A percentile compares a stretch with the other conserved stretches of the same genome.
Evolutionary conservation across 768 basidiomycete genomes (phyloP).

Genomic region (Udeniomyces megalosporus): DNA sequence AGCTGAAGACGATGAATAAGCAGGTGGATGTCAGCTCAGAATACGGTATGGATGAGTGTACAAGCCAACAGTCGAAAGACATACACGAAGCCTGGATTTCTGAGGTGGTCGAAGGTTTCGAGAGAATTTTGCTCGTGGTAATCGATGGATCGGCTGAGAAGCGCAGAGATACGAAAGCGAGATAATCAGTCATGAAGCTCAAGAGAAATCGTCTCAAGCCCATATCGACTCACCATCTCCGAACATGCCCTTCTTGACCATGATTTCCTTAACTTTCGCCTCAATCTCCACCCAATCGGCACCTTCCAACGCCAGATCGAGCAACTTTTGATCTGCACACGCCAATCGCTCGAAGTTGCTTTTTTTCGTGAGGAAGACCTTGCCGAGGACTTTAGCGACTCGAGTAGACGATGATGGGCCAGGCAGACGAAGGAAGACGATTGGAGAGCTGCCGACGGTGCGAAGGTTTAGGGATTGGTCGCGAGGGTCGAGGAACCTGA

Average conservation of each 20-base stretch:
- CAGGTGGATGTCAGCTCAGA: too few species aligned
- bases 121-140: too few species aligned
- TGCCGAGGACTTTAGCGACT: background rate
- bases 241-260: background rate
- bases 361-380: background rate
- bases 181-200: too few species aligned
- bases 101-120: too few species aligned
- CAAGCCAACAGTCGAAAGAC: too few species aligned
- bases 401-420: background rate
- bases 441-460: background rate
- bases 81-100: too few species aligned
- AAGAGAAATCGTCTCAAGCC: too few species aligned
- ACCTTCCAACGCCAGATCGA: background rate
- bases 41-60: too few species aligned
- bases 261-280: background rate
- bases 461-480: constrained; percentile 14
- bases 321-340: background rate
- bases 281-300: constrained; percentile 1
- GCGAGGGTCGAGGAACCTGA: constrained; percentile 17
- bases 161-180: too few species aligned
- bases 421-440: background rate
- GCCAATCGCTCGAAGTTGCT: background rate
- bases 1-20: too few species aligned
- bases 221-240: background rate
- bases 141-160: too few species aligned